Evolutionary conservation across 768 basidiomycete species (phyloP), one percentile per base, ranked within the genome.

Genomic region (Agrocybe praecox): DNA sequence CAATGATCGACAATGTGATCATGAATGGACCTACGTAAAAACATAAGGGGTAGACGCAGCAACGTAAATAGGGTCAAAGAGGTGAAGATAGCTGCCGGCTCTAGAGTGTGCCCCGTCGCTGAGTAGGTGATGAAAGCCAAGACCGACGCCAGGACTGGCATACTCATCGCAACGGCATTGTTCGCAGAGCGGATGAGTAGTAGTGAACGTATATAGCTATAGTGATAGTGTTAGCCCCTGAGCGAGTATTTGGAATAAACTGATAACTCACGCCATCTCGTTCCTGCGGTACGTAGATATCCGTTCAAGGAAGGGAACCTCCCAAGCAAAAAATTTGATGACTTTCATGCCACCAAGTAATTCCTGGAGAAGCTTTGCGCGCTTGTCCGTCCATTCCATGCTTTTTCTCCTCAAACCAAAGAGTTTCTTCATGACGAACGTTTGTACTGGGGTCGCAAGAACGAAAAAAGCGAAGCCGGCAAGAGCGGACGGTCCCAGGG

Each of bases 271-370:
- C 81, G 63, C 69, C 72, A 94, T 85, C 70, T 96, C 95, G 49
- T 81, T 80, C 48, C 74, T 75, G 51, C 96, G 80, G 65, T 89
- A 90, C 42, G 81, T 82, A 26, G 81, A 79, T 23, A 97, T 81
- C 45, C 88, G 84, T 15, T 84, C 75, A 21, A 96, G 78, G 70
- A 93, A 96, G 0, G 95, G 92, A 1, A 72, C 64, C 65, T 94
- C 92, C 92, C 92, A 95, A 6, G 90, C 87, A 70, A 96, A 96
- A 69, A 89, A 88, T 71, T 97, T 97, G 80, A 97, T 90, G 58
- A 96, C 83, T 61, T 92, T 89, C 85, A 97, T 95, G 1, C 92
- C 91, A 14, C 88, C 86, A 0, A 97, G 73, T 1, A 98, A 79
- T 67, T 98, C 96, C 68, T 96, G 94, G 11, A 97, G 80, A 4